phyloP scores from a whole-genome alignment of 306 rosid genomes.

The Rosa rugosa region DNA sequence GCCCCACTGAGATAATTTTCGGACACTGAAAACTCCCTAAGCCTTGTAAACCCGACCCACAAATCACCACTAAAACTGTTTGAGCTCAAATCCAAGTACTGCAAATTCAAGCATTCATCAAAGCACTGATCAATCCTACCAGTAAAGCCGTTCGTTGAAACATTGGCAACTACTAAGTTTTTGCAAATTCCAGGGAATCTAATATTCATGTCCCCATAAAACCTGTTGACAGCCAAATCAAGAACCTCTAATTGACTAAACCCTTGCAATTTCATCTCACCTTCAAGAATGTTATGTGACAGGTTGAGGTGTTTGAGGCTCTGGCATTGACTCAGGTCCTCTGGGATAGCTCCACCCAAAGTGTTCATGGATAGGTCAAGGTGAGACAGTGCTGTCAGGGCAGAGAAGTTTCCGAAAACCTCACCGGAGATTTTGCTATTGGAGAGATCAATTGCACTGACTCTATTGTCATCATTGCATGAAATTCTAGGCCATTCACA shows the following conservation, averaged over 20 bases:
- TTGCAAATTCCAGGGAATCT: constrained; percentile 61
- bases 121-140: constrained; percentile 51
- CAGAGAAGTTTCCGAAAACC: constrained; percentile 64
- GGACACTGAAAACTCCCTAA: constrained; percentile 55
- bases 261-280: constrained; percentile 51
- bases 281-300: no score
- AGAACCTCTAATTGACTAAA: constrained; percentile 49
- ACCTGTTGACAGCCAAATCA: constrained; percentile 67
- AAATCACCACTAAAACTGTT: constrained; percentile 56
- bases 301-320: no score
- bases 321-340: no score
- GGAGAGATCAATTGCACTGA: constrained; percentile 48
- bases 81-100: constrained; percentile 82
- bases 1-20: constrained; percentile 57
- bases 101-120: constrained; percentile 58
- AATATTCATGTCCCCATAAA: constrained; percentile 47
- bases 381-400: constrained; percentile 51
- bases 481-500: constrained; percentile 76
- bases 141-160: constrained; percentile 61
- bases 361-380: constrained; percentile 32
- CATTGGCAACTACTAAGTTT: constrained; percentile 50
- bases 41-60: constrained; percentile 59
- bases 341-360: no score
- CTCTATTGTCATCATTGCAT: constrained; percentile 46
- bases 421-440: constrained; percentile 43